Conservation (phyloP, 805 yeast genomes). For the Groenewaldozyma salmanticensis region DNA sequence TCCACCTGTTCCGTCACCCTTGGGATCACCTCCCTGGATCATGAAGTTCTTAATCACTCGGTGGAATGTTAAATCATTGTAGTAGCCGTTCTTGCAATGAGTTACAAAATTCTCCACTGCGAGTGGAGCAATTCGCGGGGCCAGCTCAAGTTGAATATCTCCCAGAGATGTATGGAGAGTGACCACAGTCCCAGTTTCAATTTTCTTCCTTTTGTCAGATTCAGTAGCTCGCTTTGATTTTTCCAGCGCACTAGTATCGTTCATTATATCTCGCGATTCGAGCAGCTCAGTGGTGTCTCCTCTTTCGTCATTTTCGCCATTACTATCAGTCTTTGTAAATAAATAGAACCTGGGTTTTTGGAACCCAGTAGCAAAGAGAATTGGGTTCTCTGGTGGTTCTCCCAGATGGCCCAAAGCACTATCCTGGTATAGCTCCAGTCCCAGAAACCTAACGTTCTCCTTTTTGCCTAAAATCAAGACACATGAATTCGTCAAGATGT, state of each 20-base stretch:
- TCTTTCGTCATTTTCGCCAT: conserved; percentile 19
- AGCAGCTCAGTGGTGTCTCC: background rate
- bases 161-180: conserved; percentile 34
- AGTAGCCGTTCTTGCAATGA: conserved; percentile 31
- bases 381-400: conserved; percentile 24
- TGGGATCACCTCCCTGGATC: conserved; percentile 55
- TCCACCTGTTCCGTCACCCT: conserved; percentile 35
- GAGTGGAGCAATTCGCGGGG: conserved; percentile 30
- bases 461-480: conserved; percentile 22
- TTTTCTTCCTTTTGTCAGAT: conserved; percentile 23
- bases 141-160: conserved; percentile 32
- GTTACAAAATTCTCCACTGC: conserved; percentile 35
- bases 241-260: background rate
- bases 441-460: conserved; percentile 24
- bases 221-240: conserved; percentile 27
- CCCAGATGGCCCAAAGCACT: conserved; percentile 15
- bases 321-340: conserved; percentile 22
- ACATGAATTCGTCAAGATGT: conserved; percentile 20
- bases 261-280: background rate
- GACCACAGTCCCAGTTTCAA: conserved; percentile 11
- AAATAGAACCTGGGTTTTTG: conserved; percentile 21
- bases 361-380: conserved; percentile 23
- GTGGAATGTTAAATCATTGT: conserved; percentile 31
- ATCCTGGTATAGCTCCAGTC: conserved; percentile 25
- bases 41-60: conserved; percentile 42